phyloP scores from a whole-genome alignment of 768 basidiomycete genomes.

The Mycena rebaudengoi region DNA sequence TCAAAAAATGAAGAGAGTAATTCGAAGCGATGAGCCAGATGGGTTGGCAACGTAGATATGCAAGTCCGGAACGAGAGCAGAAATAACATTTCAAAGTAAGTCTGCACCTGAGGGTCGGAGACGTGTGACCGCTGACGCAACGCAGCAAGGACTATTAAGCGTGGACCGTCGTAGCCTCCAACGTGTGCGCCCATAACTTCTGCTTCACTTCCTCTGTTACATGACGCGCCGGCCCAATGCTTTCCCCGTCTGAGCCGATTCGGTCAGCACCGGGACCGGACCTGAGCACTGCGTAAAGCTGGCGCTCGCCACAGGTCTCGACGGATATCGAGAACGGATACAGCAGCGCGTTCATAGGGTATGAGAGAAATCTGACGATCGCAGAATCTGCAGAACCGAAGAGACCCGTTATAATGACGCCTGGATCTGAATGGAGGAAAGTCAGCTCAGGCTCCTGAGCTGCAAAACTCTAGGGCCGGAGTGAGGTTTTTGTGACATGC shows the following conservation, averaged over 20 bases:
- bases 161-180: slow-evolving; percentile 1
- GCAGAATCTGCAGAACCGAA: background rate
- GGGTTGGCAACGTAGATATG: too few species aligned
- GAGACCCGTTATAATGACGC: background rate
- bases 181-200: slow-evolving; percentile 11
- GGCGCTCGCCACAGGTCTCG: slow-evolving; percentile 3
- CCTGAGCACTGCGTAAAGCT: slow-evolving; percentile 5
- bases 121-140: too few species aligned
- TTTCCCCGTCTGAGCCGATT: background rate
- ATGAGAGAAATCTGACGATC: background rate
- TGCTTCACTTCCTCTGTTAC: slow-evolving; percentile 1
- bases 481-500: too few species aligned
- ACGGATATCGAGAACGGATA: background rate
- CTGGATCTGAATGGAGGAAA: slow-evolving; percentile 46
- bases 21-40: too few species aligned
- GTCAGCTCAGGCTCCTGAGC: slow-evolving; percentile 39
- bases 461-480: slow-evolving; percentile 39
- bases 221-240: background rate
- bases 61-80: too few species aligned
- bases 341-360: too few species aligned
- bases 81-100: too few species aligned
- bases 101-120: too few species aligned
- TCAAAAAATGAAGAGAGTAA: too few species aligned
- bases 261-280: slow-evolving; percentile 1
- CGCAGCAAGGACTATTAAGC: too few species aligned